Percentiles rank a stretch among this genome's conserved stretches.
Evolutionary conservation across 2,329 filamentous ascomycete species (phyloP).

Genomic region (Remersonia thermophila): DNA sequence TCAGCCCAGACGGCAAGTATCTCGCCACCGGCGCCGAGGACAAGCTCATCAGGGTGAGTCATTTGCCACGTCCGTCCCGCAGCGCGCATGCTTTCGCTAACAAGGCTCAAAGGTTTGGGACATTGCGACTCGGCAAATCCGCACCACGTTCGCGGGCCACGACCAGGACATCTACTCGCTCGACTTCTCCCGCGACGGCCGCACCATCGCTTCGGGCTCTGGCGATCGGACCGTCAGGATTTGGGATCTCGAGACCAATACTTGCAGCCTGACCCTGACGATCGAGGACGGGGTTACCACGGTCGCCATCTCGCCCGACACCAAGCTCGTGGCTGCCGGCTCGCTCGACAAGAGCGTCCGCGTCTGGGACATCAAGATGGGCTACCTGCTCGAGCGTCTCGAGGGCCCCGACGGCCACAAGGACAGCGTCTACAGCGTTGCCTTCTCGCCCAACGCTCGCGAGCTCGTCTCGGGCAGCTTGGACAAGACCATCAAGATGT

Average conservation of each 20-base stretch:
- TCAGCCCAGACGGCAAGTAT: conserved; percentile 90
- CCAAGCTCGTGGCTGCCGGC: conserved; percentile 84
- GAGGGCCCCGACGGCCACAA: conserved; percentile 92
- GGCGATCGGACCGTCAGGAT: conserved; percentile 89
- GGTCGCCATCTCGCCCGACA: conserved; percentile 92
- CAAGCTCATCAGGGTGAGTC: conserved; percentile 79
- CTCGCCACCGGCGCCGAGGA: conserved; percentile 95
- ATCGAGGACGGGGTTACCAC: conserved; percentile 98
- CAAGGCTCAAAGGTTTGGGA: conserved; percentile 99
- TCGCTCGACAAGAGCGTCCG: conserved; percentile 95
- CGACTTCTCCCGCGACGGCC: conserved; percentile 86
- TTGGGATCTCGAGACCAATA: conserved; percentile 84
- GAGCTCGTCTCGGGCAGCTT: conserved; percentile 89
- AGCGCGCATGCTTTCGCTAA: too few relatives aligned
- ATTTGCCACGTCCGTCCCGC: too few relatives aligned
- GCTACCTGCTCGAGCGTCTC: conserved; percentile 78
- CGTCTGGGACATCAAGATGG: conserved; percentile 85
- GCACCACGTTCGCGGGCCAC: conserved; percentile 88
- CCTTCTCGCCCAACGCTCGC: conserved; percentile 86
- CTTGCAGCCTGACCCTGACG: conserved; percentile 70
- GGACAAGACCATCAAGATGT: conserved; percentile 99
- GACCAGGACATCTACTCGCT: conserved; percentile 98
- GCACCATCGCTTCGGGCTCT: conserved; percentile 88
- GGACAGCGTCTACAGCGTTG: conserved; percentile 92
- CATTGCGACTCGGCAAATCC: conserved; percentile 69